Percentiles rank a stretch among this genome's conserved stretches.
Evolutionary conservation across 2,329 filamentous ascomycete species (phyloP).

Genomic region (Colletotrichum orbiculare): DNA sequence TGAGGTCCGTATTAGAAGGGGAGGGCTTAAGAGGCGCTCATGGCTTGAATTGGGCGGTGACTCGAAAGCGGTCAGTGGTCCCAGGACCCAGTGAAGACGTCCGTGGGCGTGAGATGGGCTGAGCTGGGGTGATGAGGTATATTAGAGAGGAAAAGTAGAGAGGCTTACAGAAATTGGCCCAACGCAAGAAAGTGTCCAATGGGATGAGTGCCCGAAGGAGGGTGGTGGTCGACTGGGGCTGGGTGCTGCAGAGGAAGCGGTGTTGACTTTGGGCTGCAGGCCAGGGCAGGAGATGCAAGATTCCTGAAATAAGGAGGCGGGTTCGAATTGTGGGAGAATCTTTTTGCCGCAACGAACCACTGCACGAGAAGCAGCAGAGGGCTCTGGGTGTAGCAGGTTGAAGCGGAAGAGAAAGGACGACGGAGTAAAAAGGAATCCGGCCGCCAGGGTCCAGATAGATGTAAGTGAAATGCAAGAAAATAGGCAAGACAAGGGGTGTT

Average conservation of each 20-base stretch:
- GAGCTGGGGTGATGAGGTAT: slow-evolving; percentile 18
- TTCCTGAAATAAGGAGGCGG: too few species aligned
- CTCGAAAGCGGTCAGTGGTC: slow-evolving; percentile 24
- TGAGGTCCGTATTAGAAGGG: slow-evolving; percentile 1
- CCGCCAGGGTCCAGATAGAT: slow-evolving; percentile 34
- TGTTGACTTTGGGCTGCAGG: slow-evolving; percentile 8
- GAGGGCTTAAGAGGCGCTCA: slow-evolving; percentile 15
- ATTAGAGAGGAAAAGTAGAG: neutral
- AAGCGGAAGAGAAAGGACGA: neutral
- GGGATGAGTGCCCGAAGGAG: neutral
- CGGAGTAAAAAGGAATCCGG: neutral
- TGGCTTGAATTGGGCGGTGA: slow-evolving; percentile 21
- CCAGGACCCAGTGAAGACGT: slow-evolving; percentile 18
- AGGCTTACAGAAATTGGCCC: slow-evolving; percentile 19
- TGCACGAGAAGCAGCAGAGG: neutral
- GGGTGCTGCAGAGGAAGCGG: slow-evolving; percentile 10
- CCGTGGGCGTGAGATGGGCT: slow-evolving; percentile 25
- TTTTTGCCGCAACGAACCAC: slow-evolving; percentile 3
- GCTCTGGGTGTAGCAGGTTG: neutral
- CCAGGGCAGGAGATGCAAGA: too few species aligned
- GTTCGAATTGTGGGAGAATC: neutral
- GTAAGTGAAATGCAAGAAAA: slow-evolving; percentile 12
- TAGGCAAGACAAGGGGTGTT: neutral
- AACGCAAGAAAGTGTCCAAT: slow-evolving; percentile 5
- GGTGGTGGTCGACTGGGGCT: neutral